Base-by-base conservation (phyloP, 2,329 filamentous ascomycete species). In the Fusarium pseudonygamai region DNA sequence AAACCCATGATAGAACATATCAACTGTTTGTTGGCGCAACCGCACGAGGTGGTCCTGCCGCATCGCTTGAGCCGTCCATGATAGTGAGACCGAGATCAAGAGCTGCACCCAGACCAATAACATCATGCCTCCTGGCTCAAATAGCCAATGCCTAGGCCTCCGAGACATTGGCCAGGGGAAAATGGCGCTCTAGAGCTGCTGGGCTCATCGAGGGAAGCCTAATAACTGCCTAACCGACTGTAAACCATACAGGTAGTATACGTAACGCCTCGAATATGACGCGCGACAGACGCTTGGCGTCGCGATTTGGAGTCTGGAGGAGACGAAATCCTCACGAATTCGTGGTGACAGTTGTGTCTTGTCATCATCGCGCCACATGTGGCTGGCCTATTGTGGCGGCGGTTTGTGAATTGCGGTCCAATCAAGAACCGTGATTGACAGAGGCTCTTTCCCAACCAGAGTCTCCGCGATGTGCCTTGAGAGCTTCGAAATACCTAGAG, bases 1-100 rank as follows among this genome's bases (percentile, higher is more conserved):
- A 85, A 92, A 98, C 68, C 96, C 96, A 86, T 99, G 96, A 82
- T 97, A 97, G 85, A 98, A 98, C 88, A 98, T 94, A 76, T 93
- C 88, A 65, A 91, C 88, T 16, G 90, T 91, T 65, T 90, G 87
- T 73, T 85, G 85, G 60, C 90, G 87, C 77, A 92, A 81, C 75
- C 87, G 83, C 55, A 85, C 84, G 67, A 91, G 84, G 76, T 84
- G 86, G 67, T 84, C 84, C n/a, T 86, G 83, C 45, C 85, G 85
- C 89, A 92, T 91, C 40, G 87, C 86, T 58, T 73, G 74, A 26
- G 77, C 78, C 36, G 82, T 80, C 84, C 85, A 87, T 82, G 82
- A 77, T 76, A 86, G 77, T 70, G 83, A 64, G 59, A 71, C 68
- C 69, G 78, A 78, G 73, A 73, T 60, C 46, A 78, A 59, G 55